Evolutionary conservation across 345 rosid species (phyloP).

Genomic region (Salix exigua): DNA sequence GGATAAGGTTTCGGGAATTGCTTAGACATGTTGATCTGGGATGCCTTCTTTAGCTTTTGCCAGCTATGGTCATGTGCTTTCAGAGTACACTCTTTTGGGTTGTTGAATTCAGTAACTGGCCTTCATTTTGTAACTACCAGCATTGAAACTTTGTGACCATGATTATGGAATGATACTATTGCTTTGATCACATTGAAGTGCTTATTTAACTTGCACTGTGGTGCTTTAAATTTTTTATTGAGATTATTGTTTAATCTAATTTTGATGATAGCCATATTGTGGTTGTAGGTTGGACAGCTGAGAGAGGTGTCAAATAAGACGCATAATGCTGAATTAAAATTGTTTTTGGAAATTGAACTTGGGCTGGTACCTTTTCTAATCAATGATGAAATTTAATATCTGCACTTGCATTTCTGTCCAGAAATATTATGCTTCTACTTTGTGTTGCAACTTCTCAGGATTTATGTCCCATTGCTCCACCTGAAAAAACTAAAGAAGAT

Average conservation of each 20-base stretch:
- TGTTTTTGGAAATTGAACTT: constrained; percentile 81
- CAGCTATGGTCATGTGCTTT: not conserved
- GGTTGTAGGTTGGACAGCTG: constrained; percentile 80
- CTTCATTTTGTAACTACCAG: not conserved
- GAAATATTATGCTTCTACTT: not conserved
- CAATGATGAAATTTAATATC: not conserved
- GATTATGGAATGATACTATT: not conserved
- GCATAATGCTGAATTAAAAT: constrained; percentile 71
- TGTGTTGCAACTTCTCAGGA: constrained; percentile 44
- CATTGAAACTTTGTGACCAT: not conserved
- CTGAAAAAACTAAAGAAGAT: constrained; percentile 68
- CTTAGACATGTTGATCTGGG: not conserved
- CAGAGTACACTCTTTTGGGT: not conserved
- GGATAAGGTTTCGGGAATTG: not conserved
- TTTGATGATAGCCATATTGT: not conserved
- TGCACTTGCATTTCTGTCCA: not conserved
- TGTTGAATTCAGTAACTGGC: not conserved
- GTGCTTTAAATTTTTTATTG: not conserved
- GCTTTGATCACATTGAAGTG: not conserved
- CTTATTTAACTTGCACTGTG: not conserved
- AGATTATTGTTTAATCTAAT: not conserved
- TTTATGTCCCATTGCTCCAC: constrained; percentile 54
- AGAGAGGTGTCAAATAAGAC: constrained; percentile 78
- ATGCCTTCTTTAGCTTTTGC: not conserved
- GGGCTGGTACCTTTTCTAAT: constrained; percentile 54